phyloP scores from a whole-genome alignment of 2,329 filamentous ascomycete species.

The Aspergillaceae sp. region DNA sequence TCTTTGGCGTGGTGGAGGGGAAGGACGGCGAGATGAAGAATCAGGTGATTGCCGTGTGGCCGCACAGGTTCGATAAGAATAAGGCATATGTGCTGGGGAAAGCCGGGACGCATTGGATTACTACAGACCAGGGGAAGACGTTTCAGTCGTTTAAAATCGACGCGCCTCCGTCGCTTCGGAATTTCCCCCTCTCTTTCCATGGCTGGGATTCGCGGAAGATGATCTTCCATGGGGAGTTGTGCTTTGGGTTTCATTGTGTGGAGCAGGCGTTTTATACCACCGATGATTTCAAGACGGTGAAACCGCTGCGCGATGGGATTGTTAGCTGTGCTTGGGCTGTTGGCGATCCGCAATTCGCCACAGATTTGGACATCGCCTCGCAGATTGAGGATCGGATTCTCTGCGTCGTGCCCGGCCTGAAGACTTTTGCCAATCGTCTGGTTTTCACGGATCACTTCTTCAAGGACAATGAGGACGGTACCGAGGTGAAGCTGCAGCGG shows the following conservation, averaged over 20 bases:
- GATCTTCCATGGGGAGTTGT: slow-evolving; percentile 70
- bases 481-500: slow-evolving; percentile 68
- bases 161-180: slow-evolving; percentile 45
- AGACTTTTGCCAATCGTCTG: slow-evolving; percentile 67
- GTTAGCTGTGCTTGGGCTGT: slow-evolving; percentile 84
- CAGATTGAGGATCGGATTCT: slow-evolving; percentile 63
- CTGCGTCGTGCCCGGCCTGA: slow-evolving; percentile 68
- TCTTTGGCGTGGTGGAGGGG: slow-evolving; percentile 61
- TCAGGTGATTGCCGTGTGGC: slow-evolving; percentile 52
- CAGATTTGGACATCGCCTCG: slow-evolving; percentile 47
- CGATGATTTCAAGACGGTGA: slow-evolving; percentile 68
- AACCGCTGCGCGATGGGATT: slow-evolving; percentile 59
- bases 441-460: slow-evolving; percentile 81
- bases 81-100: slow-evolving; percentile 73
- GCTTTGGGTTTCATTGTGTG: slow-evolving; percentile 55
- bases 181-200: slow-evolving; percentile 62
- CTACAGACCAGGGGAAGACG: slow-evolving; percentile 68
- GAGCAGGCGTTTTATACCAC: slow-evolving; percentile 64
- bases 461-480: slow-evolving; percentile 41
- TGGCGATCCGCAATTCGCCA: slow-evolving; percentile 58
- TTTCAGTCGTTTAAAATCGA: slow-evolving; percentile 68
- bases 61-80: slow-evolving; percentile 69
- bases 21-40: slow-evolving; percentile 46
- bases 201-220: slow-evolving; percentile 75
- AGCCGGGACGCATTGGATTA: slow-evolving; percentile 67